A percentile compares a stretch with the other conserved stretches of the same genome.
Evolutionary conservation across 371 early-diverging fungal genomes (phyloP).

Genomic region (Apophysomyces elegans): DNA sequence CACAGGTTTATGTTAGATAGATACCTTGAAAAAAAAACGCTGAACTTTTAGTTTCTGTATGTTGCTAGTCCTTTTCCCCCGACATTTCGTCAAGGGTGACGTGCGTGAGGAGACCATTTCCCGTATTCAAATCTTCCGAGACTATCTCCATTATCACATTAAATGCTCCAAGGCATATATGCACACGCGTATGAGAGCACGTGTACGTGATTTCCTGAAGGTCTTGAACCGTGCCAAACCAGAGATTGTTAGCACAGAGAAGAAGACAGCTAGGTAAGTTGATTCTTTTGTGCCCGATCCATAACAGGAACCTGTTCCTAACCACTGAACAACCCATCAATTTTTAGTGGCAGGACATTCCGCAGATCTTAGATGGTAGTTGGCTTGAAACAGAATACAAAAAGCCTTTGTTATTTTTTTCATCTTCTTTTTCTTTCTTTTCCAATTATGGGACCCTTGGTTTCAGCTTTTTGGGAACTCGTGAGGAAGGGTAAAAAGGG

Average conservation of each 20-base stretch:
- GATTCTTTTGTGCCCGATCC: neutral
- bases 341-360: slow-evolving; percentile 40
- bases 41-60: neutral
- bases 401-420: neutral
- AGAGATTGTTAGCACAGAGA: slow-evolving; percentile 78
- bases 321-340: neutral
- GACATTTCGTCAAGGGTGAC: slow-evolving; percentile 78
- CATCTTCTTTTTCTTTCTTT: neutral
- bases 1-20: neutral
- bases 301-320: neutral
- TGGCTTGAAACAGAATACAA: neutral
- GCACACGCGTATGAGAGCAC: slow-evolving; percentile 97
- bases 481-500: neutral
- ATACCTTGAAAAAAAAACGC: neutral
- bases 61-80: slow-evolving; percentile 87
- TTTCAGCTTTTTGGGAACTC: neutral
- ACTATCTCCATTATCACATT: slow-evolving; percentile 98
- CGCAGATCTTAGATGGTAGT: slow-evolving; percentile 26
- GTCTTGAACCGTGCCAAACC: slow-evolving; percentile 98
- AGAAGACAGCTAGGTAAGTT: slow-evolving; percentile 82
- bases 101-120: slow-evolving; percentile 89
- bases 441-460: neutral
- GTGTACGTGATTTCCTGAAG: slow-evolving; percentile 95
- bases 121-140: slow-evolving; percentile 94
- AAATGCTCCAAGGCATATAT: slow-evolving; percentile 98